Conservation (phyloP, 371 early-diverging fungal species). For the Mucor racemosus region DNA sequence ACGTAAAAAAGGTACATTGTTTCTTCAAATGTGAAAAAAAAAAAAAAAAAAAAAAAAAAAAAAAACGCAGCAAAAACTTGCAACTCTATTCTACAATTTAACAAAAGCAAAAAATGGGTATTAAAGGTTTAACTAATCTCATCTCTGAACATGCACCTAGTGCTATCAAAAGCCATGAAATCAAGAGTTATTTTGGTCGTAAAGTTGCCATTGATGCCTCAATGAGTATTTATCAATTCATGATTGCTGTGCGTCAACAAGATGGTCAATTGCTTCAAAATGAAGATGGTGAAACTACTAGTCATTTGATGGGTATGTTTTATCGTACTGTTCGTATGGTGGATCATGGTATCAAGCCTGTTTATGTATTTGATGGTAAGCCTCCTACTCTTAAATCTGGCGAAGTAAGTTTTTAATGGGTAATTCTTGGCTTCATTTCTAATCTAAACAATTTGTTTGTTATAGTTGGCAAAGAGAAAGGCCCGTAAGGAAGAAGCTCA, state of each 20-base stretch:
- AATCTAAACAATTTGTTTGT: not conserved
- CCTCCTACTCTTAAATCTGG: constrained; percentile 96
- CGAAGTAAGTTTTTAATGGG: constrained; percentile 63
- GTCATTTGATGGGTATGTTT: constrained; percentile 98
- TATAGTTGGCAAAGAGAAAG: constrained; percentile 79
- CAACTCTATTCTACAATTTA: no score
- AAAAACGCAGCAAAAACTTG: no score
- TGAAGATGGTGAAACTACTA: constrained; percentile 93
- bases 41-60: no score
- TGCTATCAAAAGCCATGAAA: constrained; percentile 84
- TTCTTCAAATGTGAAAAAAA: no score
- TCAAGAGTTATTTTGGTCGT: constrained; percentile 93
- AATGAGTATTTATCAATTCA: constrained; percentile 99
- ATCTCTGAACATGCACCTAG: constrained; percentile 92
- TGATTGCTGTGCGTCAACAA: constrained; percentile 95
- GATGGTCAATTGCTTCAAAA: constrained; percentile 93
- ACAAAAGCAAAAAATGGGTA: constrained; percentile 72
- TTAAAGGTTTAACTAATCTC: constrained; percentile 92
- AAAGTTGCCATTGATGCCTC: constrained; percentile 99
- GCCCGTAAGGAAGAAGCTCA: constrained; percentile 88
- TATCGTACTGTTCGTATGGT: constrained; percentile 99
- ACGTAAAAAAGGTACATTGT: no score
- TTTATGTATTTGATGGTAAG: constrained; percentile 99
- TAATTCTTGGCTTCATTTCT: no score
- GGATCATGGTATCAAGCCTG: constrained; percentile 97